Evolutionary conservation across 1,284 basidiomycete genomes (phyloP).

Genomic region (Rhodofomes roseus): DNA sequence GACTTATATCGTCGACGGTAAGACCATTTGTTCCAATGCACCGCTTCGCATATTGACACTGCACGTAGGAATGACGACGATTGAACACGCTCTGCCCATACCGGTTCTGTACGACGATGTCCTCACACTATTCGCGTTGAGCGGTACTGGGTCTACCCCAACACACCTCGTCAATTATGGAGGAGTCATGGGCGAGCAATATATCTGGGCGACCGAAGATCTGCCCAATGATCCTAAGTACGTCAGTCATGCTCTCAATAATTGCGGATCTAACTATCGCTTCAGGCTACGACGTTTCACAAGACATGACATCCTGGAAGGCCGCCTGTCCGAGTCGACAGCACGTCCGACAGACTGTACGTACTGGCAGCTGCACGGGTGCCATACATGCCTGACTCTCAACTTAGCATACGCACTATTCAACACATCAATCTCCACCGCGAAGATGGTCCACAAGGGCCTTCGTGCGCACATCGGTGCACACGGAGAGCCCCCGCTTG

Average conservation of each 20-base stretch:
- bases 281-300: conserved; percentile 56
- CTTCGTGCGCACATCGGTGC: conserved; percentile 65
- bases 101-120: conserved; percentile 68
- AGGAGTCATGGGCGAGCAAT: conserved; percentile 61
- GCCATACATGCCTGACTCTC: conserved; percentile 2
- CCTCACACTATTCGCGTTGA: conserved; percentile 52
- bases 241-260: conserved; percentile 9
- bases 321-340: conserved; percentile 51
- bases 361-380: too few relatives aligned
- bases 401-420: conserved; percentile 55
- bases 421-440: conserved; percentile 64
- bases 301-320: conserved; percentile 61
- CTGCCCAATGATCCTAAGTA: conserved; percentile 66
- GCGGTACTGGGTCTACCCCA: conserved; percentile 70
- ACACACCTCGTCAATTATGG: conserved; percentile 75
- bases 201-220: conserved; percentile 62
- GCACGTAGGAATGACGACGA: conserved; percentile 67
- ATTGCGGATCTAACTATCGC: not conserved
- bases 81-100: conserved; percentile 69
- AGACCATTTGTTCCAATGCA: conserved; percentile 11
- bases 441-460: conserved; percentile 63
- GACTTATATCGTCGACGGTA: conserved; percentile 71
- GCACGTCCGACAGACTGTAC: conserved; percentile 55
- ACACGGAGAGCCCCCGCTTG: conserved; percentile 71
- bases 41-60: not conserved